Conservation (phyloP, 768 basidiomycete genomes). For the Trametes coccinea region DNA sequence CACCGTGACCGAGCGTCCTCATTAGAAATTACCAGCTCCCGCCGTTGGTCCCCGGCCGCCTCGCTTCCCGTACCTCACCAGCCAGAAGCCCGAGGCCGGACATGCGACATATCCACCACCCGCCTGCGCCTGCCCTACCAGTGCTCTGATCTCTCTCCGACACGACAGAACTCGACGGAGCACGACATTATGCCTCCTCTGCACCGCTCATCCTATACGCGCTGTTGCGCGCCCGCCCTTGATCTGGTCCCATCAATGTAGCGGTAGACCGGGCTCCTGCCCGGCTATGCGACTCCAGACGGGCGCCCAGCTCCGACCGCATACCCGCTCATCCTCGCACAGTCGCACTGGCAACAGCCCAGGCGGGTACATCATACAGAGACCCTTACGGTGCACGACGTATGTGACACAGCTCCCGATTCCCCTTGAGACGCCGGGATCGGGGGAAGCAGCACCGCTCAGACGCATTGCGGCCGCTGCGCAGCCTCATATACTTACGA, state of each 20-base stretch:
- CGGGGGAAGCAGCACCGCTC: not conserved
- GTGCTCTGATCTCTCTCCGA: not conserved
- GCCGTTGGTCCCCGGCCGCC: not conserved
- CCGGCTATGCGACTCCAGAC: no score
- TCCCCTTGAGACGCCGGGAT: constrained; percentile 5
- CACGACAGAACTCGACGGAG: not conserved
- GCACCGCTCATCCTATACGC: no score
- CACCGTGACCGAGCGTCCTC: constrained; percentile 4
- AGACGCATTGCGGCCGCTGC: not conserved
- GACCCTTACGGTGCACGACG: no score
- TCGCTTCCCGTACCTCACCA: not conserved
- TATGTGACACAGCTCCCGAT: constrained; percentile 1
- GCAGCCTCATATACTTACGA: not conserved
- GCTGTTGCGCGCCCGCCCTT: no score
- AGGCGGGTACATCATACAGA: no score
- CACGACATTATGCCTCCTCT: not conserved
- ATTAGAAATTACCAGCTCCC: constrained; percentile 1
- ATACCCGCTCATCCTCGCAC: no score
- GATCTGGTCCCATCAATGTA: not conserved
- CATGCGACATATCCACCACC: not conserved
- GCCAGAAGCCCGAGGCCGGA: not conserved
- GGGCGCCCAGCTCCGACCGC: no score
- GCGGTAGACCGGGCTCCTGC: no score
- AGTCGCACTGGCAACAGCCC: no score
- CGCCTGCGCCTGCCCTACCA: not conserved